Conservation (phyloP, 441 rosid genomes). For the Populus hybrid region DNA sequence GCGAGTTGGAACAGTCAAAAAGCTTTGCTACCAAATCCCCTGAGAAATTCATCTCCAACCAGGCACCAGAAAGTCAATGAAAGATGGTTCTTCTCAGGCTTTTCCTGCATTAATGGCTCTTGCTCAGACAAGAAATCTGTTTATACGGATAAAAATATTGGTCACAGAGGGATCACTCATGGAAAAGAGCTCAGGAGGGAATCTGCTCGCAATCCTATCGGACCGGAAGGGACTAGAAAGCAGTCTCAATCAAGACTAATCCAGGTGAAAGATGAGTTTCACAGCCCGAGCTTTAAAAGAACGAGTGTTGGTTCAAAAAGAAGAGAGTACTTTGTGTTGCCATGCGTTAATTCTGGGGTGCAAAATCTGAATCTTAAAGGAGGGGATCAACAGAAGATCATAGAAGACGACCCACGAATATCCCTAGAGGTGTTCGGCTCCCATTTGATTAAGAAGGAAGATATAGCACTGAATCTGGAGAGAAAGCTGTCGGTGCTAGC, state of each 20-base stretch:
- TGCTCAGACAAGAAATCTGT: slow-evolving; percentile 66
- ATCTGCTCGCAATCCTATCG: slow-evolving; percentile 19
- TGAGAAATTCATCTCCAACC: slow-evolving; percentile 24
- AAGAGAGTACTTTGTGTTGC: slow-evolving; percentile 29
- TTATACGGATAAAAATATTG: slow-evolving; percentile 23
- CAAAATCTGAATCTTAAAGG: slow-evolving; percentile 16
- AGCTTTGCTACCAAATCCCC: slow-evolving; percentile 33
- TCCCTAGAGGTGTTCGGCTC: slow-evolving; percentile 55
- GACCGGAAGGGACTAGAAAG: slow-evolving; percentile 37
- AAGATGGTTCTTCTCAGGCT: slow-evolving; percentile 46
- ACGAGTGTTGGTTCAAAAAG: slow-evolving; percentile 27
- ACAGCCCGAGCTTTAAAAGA: slow-evolving; percentile 21
- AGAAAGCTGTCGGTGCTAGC: slow-evolving; percentile 71
- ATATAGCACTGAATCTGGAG: slow-evolving; percentile 56
- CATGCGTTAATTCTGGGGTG: slow-evolving; percentile 27
- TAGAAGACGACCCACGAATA: slow-evolving; percentile 32
- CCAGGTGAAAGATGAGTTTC: slow-evolving; percentile 24
- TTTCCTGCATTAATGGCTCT: slow-evolving; percentile 54
- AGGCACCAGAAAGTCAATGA: slow-evolving; percentile 42
- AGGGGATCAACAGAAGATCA: slow-evolving; percentile 8
- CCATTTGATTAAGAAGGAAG: slow-evolving; percentile 35
- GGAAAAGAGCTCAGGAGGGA: slow-evolving; percentile 22
- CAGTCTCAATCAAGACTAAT: slow-evolving; percentile 25
- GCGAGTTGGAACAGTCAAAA: slow-evolving; percentile 64
- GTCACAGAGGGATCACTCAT: slow-evolving; percentile 14